Conservation (phyloP, 2,329 filamentous ascomycete species). For the Fusarium sp. region DNA sequence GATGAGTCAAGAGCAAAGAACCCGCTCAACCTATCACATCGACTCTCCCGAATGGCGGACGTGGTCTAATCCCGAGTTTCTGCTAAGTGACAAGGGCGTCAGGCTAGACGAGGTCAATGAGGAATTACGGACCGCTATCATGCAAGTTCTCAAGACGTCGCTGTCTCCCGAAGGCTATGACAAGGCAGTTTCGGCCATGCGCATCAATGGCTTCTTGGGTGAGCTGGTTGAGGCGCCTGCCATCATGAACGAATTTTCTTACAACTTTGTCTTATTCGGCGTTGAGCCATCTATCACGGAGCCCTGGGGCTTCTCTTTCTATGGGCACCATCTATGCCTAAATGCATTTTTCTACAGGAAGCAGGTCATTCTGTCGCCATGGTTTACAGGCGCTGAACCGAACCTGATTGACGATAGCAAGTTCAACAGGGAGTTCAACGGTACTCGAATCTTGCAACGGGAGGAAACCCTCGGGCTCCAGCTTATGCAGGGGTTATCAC, state of each 20-base stretch:
- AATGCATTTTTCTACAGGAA: constrained; percentile 73
- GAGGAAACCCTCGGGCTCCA: constrained; percentile 71
- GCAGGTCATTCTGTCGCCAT: constrained; percentile 77
- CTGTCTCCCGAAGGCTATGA: constrained; percentile 78
- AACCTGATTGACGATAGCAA: constrained; percentile 76
- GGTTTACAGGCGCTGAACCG: constrained; percentile 84
- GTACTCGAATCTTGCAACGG: constrained; percentile 72
- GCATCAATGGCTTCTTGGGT: constrained; percentile 79
- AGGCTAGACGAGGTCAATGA: constrained; percentile 70
- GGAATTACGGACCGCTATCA: constrained; percentile 59
- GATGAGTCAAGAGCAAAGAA: background rate
- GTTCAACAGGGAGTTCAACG: constrained; percentile 53
- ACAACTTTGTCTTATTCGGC: constrained; percentile 81
- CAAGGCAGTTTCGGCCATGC: constrained; percentile 77
- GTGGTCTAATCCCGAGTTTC: constrained; percentile 78
- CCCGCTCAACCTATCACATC: constrained; percentile 63
- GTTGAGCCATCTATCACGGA: constrained; percentile 60
- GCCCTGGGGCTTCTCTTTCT: constrained; percentile 80
- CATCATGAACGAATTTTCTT: constrained; percentile 79
- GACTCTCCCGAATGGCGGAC: constrained; percentile 78
- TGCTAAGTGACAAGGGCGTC: constrained; percentile 75
- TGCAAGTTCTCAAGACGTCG: constrained; percentile 66
- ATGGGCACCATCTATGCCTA: constrained; percentile 82
- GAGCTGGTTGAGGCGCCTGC: constrained; percentile 69
- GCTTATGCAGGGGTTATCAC: constrained; percentile 75